Base-by-base conservation (phyloP, 2,329 filamentous ascomycete genomes). In the Colletotrichum sp. region DNA sequence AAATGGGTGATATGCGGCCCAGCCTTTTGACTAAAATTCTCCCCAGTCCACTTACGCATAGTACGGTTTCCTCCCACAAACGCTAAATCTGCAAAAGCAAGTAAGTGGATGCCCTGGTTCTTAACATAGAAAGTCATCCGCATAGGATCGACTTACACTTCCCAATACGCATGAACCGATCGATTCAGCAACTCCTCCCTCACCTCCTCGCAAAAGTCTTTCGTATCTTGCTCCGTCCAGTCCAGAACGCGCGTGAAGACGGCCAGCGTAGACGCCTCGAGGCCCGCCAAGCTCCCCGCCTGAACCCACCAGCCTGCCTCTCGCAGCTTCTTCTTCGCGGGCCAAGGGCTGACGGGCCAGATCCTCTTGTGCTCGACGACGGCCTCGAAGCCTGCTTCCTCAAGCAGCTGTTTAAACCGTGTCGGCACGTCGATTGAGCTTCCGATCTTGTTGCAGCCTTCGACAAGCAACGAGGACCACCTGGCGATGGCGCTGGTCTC, bases 361-460 rank as follows among this genome's bases (percentile, higher is more conserved):
- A 86, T 88, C 78, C 84, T 87, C 28, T 87, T 80, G 4, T 85
- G 82, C 80, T 91, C 87, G 0, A 82, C 82, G 1, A 92, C 87
- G 72, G 90, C 86, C 69, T 86, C 83, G 77, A 92, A 92, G 2
- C 91, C 91, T 0, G 87, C 88, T n/a, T 88, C 87, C 15, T 83
- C 81, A 79, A 92, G 84, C 68, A 86, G 84, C 52, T 84, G 80
- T 5, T 72, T 72, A 65, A 72, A 75, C 2, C 85, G 74, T n/a
- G 72, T 59, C 8, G 72, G 66, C n/a, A 28, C 22, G 13, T 44
- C 32, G 72, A 61, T 34, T 11, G 66, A 68, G 4, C 72, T 30
- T 5, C 67, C 67, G 27, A 74, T 78, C 77, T 1, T 80, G 5
- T 80, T 79, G 1, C 82, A 82, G 5, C 82, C 80, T 63, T 86